Conservation (phyloP, 768 basidiomycete genomes). For the Sarcomyxa edulis region DNA sequence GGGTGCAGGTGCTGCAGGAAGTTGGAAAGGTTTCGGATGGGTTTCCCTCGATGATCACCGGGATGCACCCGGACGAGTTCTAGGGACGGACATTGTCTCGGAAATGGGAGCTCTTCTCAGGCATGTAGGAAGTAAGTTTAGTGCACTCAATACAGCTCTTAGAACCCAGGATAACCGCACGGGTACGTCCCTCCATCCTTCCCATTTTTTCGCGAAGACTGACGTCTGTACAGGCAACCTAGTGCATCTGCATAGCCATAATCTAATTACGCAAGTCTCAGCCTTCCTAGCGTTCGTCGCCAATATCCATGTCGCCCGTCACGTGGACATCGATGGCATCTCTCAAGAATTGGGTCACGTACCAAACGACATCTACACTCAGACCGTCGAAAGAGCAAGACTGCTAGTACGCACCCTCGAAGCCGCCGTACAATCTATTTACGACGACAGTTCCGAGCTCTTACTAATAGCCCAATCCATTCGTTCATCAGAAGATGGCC, state of each 20-base stretch:
- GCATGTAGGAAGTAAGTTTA: slow-evolving; percentile 47
- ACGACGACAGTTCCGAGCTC: slow-evolving; percentile 63
- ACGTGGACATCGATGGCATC: slow-evolving; percentile 80
- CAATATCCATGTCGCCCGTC: slow-evolving; percentile 73
- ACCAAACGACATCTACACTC: slow-evolving; percentile 48
- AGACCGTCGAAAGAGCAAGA: slow-evolving; percentile 67
- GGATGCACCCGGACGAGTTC: slow-evolving; percentile 38
- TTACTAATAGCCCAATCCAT: slow-evolving; percentile 54
- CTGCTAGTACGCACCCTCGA: slow-evolving; percentile 67
- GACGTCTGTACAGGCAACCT: slow-evolving; percentile 28
- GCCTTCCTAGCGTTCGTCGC: slow-evolving; percentile 53
- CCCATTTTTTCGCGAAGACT: neutral
- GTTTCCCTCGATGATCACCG: slow-evolving; percentile 49
- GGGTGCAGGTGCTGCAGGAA: slow-evolving; percentile 70
- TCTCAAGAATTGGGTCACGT: slow-evolving; percentile 37
- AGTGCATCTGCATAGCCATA: slow-evolving; percentile 39
- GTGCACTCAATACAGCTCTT: slow-evolving; percentile 27
- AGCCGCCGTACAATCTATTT: slow-evolving; percentile 62
- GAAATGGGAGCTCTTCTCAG: slow-evolving; percentile 46
- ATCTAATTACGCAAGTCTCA: slow-evolving; percentile 50
- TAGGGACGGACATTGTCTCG: slow-evolving; percentile 47
- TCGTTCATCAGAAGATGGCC: slow-evolving; percentile 29
- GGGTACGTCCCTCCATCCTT: slow-evolving; percentile 23
- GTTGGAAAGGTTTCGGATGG: slow-evolving; percentile 87
- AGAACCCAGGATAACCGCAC: slow-evolving; percentile 27